Conservation (phyloP, 2,329 filamentous ascomycete genomes). For the Xylaria sp. region DNA sequence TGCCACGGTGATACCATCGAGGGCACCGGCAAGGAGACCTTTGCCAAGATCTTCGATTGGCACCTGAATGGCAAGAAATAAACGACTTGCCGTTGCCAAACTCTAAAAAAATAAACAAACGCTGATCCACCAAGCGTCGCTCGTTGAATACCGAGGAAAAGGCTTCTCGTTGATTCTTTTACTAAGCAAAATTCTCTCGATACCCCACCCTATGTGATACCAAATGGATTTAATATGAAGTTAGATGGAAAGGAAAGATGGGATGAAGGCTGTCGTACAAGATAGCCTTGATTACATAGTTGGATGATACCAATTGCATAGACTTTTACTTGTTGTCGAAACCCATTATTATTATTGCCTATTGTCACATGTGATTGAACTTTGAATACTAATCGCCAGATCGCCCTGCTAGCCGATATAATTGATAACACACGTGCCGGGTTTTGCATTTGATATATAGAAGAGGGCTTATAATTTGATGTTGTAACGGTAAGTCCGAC, state of each 20-base stretch:
- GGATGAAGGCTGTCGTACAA: constrained; percentile 23
- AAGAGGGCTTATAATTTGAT: no score
- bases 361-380: background rate
- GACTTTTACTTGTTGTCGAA: constrained; percentile 28
- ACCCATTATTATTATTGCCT: background rate
- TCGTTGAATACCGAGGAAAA: constrained; percentile 25
- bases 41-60: constrained; percentile 84
- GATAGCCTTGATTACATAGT: constrained; percentile 30
- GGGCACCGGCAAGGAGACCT: constrained; percentile 75
- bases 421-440: no score
- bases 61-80: constrained; percentile 66
- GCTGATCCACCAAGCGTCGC: constrained; percentile 14
- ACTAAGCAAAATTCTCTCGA: constrained; percentile 32
- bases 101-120: background rate
- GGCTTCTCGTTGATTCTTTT: constrained; percentile 27
- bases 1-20: constrained; percentile 95
- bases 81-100: constrained; percentile 1
- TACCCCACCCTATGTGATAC: constrained; percentile 38
- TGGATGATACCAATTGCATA: constrained; percentile 42
- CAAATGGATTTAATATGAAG: constrained; percentile 37
- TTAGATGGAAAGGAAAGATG: constrained; percentile 20
- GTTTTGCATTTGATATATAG: no score
- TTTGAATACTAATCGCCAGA: no score
- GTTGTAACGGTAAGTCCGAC: no score
- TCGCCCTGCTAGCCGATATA: no score